Evolutionary conservation across 2,329 filamentous ascomycete genomes (phyloP), one percentile per base, ranked within the genome.

Genomic region (Plectosphaerella cucumerina): DNA sequence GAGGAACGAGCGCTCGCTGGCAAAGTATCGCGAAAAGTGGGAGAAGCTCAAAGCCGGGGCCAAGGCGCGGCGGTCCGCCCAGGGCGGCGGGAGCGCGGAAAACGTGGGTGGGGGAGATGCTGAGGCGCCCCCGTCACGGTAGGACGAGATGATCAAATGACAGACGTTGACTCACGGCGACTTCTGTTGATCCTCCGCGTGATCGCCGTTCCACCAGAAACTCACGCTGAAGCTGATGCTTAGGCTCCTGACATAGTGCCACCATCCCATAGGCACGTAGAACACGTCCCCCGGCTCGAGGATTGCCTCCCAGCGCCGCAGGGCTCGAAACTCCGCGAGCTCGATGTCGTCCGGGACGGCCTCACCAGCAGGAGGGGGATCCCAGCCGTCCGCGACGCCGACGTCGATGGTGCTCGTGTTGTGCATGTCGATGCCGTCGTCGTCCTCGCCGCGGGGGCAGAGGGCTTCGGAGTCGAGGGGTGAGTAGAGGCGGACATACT

Each of bases 241-340:
- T 61, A 97, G 65, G 47, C 90, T 90, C 53, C 89, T 78, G 4
- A 97, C 89, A 68, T 97, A 97, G 73, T 99, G 94, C 94, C 94
- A 99, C 93, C 94, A 99, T 1, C 93, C 94, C 5, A 90, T 78
- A 0, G 94, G 94, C 49, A 99, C 89, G 65, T 96, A 94, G 49
- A 99, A 65, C 56, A 85, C 87, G 49, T 99, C 91, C 0, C 93
- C 94, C 1, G 88, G 86, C 26, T 79, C 82, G 6, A 99, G 70
- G 2, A 97, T 78, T 50, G 85, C 85, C 62, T 99, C 94, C 33
- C 88, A 70, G 63, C 87, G 93, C 49, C 79, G 72, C 2, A 88
- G 75, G 1, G 76, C 66, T 46, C 66, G 66, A 56, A 95, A 89
- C 0, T 69, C 70, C 48, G 67, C 62, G 44, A 68, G 66, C 9